A percentile compares a stretch with the other conserved stretches of the same genome.
These are phyloP conservation scores for Botryococcus braunii DNA, from an alignment of 163 green algal genomes.

Conservation along the genomic window DNA sequence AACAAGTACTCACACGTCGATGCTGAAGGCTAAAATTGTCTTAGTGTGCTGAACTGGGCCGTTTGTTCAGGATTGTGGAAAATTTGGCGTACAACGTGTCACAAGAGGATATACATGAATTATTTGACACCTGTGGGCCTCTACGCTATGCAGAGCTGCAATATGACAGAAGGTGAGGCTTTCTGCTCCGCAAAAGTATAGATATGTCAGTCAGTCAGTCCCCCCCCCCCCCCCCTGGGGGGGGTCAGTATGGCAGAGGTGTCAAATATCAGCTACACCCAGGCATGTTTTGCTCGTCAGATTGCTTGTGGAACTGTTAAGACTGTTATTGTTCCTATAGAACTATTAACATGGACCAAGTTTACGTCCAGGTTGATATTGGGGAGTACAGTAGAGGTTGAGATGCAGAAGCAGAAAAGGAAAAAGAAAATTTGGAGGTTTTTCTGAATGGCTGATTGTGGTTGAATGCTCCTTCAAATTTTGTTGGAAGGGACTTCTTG, in stretches of 20 bases:
- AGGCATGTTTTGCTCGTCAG: background rate
- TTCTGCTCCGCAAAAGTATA: background rate
- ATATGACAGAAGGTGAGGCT: background rate
- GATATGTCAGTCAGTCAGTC: background rate
- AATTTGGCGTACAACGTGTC: constrained; percentile 5
- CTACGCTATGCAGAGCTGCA: background rate
- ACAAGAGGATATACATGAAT: constrained; percentile 8
- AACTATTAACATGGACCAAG: background rate
- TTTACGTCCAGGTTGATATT: no score
- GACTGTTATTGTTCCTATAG: background rate
- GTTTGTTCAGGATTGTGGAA: constrained; percentile 4
- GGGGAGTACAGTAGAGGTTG: no score
- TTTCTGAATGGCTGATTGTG: background rate
- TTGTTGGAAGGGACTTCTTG: background rate
- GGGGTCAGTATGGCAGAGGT: background rate
- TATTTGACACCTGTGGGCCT: constrained; percentile 4
- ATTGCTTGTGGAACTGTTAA: background rate
- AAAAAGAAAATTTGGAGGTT: background rate
- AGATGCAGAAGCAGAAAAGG: background rate
- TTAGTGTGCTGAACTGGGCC: no score
- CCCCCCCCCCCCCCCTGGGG: background rate
- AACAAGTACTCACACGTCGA: no score
- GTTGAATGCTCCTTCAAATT: background rate
- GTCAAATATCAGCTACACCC: background rate
- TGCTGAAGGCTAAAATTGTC: no score